Conservation (phyloP, 441 rosid species). For the Aquilaria agallochum region DNA sequence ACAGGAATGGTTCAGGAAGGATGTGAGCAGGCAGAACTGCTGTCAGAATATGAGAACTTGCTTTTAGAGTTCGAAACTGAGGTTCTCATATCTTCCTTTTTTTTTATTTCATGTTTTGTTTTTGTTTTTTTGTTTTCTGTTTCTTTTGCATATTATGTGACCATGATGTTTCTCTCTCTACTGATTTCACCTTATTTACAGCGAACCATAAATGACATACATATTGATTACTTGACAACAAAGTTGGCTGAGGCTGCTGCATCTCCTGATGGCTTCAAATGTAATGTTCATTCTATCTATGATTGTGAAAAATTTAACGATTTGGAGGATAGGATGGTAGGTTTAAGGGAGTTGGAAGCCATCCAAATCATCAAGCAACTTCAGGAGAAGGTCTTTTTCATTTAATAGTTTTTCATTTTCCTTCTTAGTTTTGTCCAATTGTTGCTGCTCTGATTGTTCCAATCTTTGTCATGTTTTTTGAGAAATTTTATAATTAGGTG, state of each 20-base stretch:
- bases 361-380: constrained; percentile 78
- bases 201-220: constrained; percentile 59
- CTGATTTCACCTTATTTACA: constrained; percentile 17
- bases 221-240: constrained; percentile 61
- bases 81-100: constrained; percentile 35
- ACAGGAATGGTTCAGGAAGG: constrained; percentile 43
- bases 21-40: constrained; percentile 38
- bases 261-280: constrained; percentile 17
- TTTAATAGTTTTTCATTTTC: constrained; percentile 13
- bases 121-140: no score
- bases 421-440: background rate
- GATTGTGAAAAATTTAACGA: constrained; percentile 19
- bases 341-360: constrained; percentile 58
- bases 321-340: constrained; percentile 30
- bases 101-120: constrained; percentile 3
- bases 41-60: constrained; percentile 68
- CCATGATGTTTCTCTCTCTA: background rate
- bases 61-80: constrained; percentile 59
- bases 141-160: no score
- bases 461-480: background rate
- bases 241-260: constrained; percentile 42
- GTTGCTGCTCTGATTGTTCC: background rate
- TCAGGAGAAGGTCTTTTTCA: constrained; percentile 72
- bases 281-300: constrained; percentile 19
- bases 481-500: constrained; percentile 8